A percentile compares a stretch with the other conserved stretches of the same genome.
Conservation (phyloP, 495 filamentous ascomycete species). For the Aspergillus bertholletiae region DNA sequence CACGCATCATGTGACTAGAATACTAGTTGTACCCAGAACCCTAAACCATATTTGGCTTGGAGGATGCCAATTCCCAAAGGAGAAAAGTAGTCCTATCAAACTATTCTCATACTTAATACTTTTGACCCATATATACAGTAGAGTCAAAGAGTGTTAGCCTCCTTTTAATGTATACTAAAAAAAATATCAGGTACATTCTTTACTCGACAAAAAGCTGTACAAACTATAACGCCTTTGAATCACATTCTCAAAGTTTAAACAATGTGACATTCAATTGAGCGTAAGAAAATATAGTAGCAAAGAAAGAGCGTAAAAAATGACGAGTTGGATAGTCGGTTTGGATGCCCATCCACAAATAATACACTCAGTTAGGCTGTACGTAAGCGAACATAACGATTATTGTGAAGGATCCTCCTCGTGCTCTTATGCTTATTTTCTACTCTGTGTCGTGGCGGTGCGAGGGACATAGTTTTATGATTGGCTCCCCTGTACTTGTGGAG, state of each 20-base stretch:
- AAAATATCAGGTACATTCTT: no score
- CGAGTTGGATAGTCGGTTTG: background rate
- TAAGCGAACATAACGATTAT: background rate
- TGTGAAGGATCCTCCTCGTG: slow-evolving; percentile 7
- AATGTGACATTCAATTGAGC: no score
- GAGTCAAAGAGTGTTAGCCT: no score
- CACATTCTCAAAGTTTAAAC: no score
- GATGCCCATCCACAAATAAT: background rate
- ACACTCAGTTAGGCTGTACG: background rate
- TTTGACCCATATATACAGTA: no score
- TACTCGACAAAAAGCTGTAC: no score
- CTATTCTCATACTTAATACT: no score
- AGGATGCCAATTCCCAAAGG: background rate
- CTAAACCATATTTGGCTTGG: slow-evolving; percentile 6
- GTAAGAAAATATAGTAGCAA: no score
- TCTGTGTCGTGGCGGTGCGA: slow-evolving; percentile 3
- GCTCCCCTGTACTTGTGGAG: slow-evolving; percentile 14
- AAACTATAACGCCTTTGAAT: no score
- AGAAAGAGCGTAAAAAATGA: no score
- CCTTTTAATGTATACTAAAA: no score
- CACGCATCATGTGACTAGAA: slow-evolving; percentile 29
- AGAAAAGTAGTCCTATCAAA: no score
- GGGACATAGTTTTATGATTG: slow-evolving; percentile 6
- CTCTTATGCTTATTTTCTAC: background rate
- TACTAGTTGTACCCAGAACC: background rate